Evolutionary conservation across 2,329 filamentous ascomycete species (phyloP).

Genomic region (Phyllosticta citriasiana): DNA sequence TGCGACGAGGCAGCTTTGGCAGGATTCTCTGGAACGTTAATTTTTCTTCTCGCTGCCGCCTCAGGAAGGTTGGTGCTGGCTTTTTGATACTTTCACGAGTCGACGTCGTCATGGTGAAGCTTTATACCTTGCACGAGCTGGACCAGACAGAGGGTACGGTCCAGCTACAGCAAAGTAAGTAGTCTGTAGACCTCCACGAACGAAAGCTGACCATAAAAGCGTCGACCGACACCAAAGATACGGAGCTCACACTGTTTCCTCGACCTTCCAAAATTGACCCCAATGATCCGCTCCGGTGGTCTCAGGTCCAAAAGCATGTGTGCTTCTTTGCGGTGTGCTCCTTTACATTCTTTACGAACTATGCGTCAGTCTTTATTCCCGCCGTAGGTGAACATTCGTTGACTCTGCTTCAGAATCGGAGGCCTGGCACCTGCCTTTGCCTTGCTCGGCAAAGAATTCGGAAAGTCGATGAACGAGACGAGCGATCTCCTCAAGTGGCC

Average conservation of each 20-base stretch:
- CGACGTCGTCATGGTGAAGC: slow-evolving; percentile 17
- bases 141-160: slow-evolving; percentile 31
- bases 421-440: slow-evolving; percentile 36
- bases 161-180: slow-evolving; percentile 21
- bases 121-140: slow-evolving; percentile 25
- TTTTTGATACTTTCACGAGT: neutral
- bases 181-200: neutral
- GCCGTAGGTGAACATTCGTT: neutral
- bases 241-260: slow-evolving; percentile 33
- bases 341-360: slow-evolving; percentile 40
- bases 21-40: neutral
- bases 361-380: slow-evolving; percentile 14
- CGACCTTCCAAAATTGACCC: slow-evolving; percentile 36
- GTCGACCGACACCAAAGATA: neutral
- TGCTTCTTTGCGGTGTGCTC: slow-evolving; percentile 30
- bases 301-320: slow-evolving; percentile 36
- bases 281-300: slow-evolving; percentile 41
- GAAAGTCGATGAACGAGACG: slow-evolving; percentile 35
- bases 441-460: slow-evolving; percentile 36
- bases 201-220: neutral
- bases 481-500: slow-evolving; percentile 30
- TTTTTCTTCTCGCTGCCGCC: neutral
- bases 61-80: neutral
- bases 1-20: neutral
- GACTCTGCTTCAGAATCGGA: slow-evolving; percentile 20